Percentiles rank a stretch among this genome's conserved stretches.
Evolutionary conservation across 164 flowering plant species (phyloP).

Genomic region (Cinnamomum micranthum): DNA sequence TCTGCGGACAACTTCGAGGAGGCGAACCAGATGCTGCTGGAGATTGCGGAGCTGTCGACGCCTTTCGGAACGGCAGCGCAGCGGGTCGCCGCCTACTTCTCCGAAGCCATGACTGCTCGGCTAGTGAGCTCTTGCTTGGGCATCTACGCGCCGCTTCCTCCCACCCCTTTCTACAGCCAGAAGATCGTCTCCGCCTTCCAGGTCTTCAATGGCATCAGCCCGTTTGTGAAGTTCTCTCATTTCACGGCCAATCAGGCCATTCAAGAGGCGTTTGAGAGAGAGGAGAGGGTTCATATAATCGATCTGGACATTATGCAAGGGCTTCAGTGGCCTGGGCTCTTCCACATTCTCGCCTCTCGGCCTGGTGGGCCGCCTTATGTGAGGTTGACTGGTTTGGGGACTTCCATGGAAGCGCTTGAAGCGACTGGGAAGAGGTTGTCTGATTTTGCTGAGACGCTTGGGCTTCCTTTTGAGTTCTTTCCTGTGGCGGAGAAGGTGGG

Average conservation of each 20-base stretch:
- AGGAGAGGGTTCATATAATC: conserved; percentile 90
- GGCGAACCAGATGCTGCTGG: conserved; percentile 76
- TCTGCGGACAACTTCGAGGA: conserved; percentile 73
- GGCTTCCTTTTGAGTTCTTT: conserved; percentile 84
- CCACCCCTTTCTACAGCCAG: conserved; percentile 39
- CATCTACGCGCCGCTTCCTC: conserved; percentile 54
- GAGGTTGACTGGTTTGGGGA: conserved; percentile 84
- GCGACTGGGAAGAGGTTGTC: conserved; percentile 92
- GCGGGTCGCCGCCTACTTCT: conserved; percentile 95
- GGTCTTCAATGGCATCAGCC: conserved; percentile 96
- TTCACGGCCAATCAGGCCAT: conserved; percentile 98
- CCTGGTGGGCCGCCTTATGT: conserved; percentile 91
- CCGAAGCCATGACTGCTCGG: conserved; percentile 92
- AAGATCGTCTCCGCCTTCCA: conserved; percentile 85
- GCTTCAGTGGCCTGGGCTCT: conserved; percentile 94
- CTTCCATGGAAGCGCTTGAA: conserved; percentile 70
- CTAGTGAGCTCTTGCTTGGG: conserved; percentile 76
- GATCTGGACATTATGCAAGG: conserved; percentile 99
- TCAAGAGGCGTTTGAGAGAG: conserved; percentile 92
- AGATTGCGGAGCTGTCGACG: conserved; percentile 78
- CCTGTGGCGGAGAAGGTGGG: conserved; percentile 88
- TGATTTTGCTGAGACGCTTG: conserved; percentile 82
- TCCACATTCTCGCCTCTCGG: conserved; percentile 85
- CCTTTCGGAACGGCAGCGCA: conserved; percentile 96
- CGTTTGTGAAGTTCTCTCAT: conserved; percentile 92